Percentiles rank a stretch among this genome's conserved stretches.
Conservation (phyloP, 148 eudicot species). For the Rhododendron ovatum region DNA sequence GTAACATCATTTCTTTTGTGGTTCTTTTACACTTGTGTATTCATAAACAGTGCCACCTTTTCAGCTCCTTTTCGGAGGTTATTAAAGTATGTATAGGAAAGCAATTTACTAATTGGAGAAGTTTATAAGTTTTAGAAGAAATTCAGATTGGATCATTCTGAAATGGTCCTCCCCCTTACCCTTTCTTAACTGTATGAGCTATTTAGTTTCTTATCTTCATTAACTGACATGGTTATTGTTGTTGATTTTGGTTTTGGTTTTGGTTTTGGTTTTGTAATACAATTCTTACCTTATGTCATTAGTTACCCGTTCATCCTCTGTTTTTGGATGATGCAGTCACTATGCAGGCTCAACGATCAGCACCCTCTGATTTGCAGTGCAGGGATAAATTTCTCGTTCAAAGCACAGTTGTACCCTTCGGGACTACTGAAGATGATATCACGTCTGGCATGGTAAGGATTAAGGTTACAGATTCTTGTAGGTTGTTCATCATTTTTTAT, state of each 20-base stretch:
- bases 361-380: conserved; percentile 63
- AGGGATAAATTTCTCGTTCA: conserved; percentile 76
- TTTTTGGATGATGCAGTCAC: conserved; percentile 41
- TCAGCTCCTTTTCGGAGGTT: neutral
- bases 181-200: neutral
- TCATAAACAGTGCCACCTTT: neutral
- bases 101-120: neutral
- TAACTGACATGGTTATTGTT: neutral
- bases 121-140: neutral
- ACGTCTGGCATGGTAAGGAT: conserved; percentile 50
- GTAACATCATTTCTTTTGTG: neutral
- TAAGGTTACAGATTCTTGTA: conserved; percentile 1
- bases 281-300: neutral
- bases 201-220: neutral
- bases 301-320: neutral
- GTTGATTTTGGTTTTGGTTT: neutral
- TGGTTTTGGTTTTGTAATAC: neutral
- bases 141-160: neutral
- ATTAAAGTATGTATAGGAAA: neutral
- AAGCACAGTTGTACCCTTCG: conserved; percentile 48
- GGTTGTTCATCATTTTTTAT: conserved; percentile 6
- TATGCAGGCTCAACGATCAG: conserved; percentile 59
- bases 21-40: neutral
- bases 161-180: neutral
- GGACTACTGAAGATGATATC: conserved; percentile 51